Evolutionary conservation across 2,329 filamentous ascomycete species (phyloP).

Genomic region (Pleomassaria siparia): DNA sequence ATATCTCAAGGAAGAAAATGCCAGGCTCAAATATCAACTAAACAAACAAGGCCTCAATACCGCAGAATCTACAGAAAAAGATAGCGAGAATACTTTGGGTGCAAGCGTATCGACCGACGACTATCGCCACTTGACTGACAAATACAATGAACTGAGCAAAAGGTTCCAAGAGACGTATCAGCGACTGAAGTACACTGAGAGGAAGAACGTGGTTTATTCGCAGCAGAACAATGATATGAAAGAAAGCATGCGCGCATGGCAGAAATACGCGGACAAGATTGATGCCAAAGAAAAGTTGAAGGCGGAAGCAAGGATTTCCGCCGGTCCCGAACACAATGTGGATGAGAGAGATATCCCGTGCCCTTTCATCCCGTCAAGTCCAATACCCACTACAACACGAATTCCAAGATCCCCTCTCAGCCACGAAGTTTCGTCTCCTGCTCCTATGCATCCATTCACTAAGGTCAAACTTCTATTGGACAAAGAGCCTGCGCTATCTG

Average conservation of each 20-base stretch:
- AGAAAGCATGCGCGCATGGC: conserved; percentile 41
- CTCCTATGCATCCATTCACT: conserved; percentile 11
- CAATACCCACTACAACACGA: conserved; percentile 15
- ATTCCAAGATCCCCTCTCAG: conserved; percentile 18
- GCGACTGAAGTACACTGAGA: conserved; percentile 34
- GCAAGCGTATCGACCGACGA: conserved; percentile 21
- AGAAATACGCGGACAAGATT: conserved; percentile 38
- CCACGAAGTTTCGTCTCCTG: conserved; percentile 20
- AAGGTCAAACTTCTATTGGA: not conserved
- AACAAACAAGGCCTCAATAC: conserved; percentile 7
- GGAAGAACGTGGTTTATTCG: conserved; percentile 36
- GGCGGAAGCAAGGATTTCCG: conserved; percentile 3
- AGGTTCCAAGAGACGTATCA: conserved; percentile 29
- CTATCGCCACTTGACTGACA: conserved; percentile 28
- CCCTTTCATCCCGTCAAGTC: conserved; percentile 26
- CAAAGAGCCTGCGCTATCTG: not conserved
- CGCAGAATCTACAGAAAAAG: not conserved
- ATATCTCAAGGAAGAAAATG: conserved; percentile 27
- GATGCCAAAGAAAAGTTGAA: conserved; percentile 23
- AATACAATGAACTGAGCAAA: conserved; percentile 37
- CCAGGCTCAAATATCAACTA: conserved; percentile 19
- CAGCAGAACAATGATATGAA: conserved; percentile 44
- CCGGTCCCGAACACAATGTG: conserved; percentile 7
- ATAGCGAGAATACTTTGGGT: not conserved
- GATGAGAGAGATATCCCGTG: conserved; percentile 13